Base-by-base conservation (phyloP, 345 rosid genomes). In the Dimocarpus longan region DNA sequence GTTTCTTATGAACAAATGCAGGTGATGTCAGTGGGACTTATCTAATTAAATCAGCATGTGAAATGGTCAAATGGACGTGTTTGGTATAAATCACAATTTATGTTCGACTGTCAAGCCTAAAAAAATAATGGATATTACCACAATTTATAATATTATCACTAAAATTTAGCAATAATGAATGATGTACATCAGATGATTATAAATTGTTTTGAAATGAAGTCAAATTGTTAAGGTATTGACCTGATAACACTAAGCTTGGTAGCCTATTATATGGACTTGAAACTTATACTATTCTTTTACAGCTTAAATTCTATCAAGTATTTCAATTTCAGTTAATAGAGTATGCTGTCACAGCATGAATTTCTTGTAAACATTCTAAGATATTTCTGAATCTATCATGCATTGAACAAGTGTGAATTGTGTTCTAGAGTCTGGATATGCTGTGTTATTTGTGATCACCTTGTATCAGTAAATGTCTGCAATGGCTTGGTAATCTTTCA, bases 1-100 rank as follows among this genome's bases (percentile, higher is more conserved):
- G 66, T 43, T 81, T 71, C 76, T 19, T 77, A 78, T 80, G 93
- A 91, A 52, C 88, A 86, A 84, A 80, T 85, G 86, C 91, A 88
- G 93, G 93, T 91, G 73, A 71, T 66, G 44, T 13, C 26, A 18
- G 71, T 66, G 40, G 46, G 24, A 43, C 68, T 70, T 64, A 24
- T 71, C 46, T 26, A 67, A 8, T 42, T 54, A 54, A n/a, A 54
- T 63, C 11, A 19, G 26, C 48, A 32, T 73, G 28, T 26, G 59
- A 54, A 73, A 69, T 71, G 43, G 66, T 32, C 37, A 32, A 32
- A 32, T 32, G 37, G 37, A 64, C 39, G 28, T 68, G 13, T 65
- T 22, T 16, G 52, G 12, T 59, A 21, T 24, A 21, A 57, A 57
- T n/a, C 22, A 16, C 46, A 40, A 71, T 54, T 66, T 42, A 10